Evolutionary conservation across 148 eudicot genomes (phyloP).

Genomic region (Dianthus caryophyllus): DNA sequence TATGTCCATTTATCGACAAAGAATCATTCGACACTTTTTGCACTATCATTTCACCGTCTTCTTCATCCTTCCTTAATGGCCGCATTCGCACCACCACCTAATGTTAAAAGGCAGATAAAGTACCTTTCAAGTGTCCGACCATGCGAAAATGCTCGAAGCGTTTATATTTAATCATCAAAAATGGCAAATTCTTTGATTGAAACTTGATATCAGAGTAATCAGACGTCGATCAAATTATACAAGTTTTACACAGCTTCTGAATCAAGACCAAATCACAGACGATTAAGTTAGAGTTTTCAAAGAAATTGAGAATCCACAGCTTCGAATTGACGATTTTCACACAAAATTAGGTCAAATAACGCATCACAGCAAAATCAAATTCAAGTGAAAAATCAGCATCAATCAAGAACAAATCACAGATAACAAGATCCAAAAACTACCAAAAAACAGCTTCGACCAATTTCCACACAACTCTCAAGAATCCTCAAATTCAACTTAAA

Average conservation of each 20-base stretch:
- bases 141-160: neutral
- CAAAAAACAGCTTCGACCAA: too few species aligned
- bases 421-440: too few species aligned
- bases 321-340: neutral
- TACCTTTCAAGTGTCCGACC: neutral
- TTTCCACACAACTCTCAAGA: too few species aligned
- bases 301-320: neutral
- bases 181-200: neutral
- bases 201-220: neutral
- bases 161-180: neutral
- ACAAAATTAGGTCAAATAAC: neutral
- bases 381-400: too few species aligned
- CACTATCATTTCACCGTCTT: constrained; percentile 59
- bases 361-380: neutral
- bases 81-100: constrained; percentile 90
- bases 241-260: neutral
- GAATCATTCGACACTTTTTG: constrained; percentile 71
- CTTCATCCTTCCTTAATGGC: constrained; percentile 72
- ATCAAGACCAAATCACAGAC: neutral
- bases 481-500: too few species aligned
- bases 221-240: neutral
- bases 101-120: neutral
- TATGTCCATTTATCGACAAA: constrained; percentile 62
- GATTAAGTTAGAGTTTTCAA: neutral
- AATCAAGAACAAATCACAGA: too few species aligned